phyloP scores from a whole-genome alignment of 805 yeast genomes.

The Monosporozyma solicola region DNA sequence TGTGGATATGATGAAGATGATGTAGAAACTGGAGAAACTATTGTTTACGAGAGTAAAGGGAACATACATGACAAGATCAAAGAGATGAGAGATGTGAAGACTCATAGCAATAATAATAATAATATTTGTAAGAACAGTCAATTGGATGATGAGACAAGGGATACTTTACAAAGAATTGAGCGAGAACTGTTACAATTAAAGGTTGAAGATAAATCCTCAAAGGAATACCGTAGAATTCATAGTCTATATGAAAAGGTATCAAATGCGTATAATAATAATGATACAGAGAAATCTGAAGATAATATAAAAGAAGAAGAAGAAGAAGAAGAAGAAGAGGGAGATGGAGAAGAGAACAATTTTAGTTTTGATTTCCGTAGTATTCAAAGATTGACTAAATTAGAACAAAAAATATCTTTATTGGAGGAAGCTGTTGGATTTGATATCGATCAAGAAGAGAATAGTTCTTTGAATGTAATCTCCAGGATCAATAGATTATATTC shows the following conservation, averaged over 20 bases:
- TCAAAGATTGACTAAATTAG: neutral
- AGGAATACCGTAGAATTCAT: neutral
- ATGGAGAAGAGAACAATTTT: neutral
- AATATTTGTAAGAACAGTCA: neutral
- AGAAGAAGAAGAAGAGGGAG: neutral
- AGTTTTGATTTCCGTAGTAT: neutral
- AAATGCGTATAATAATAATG: neutral
- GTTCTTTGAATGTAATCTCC: neutral
- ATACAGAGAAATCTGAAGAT: neutral
- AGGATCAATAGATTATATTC: neutral
- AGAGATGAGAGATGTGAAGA: neutral
- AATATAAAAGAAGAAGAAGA: neutral
- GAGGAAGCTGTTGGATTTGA: neutral
- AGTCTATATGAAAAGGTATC: neutral
- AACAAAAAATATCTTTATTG: neutral
- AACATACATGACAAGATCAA: neutral
- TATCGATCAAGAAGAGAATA: neutral
- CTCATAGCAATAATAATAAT: neutral
- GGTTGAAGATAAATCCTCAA: neutral
- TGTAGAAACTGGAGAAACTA: neutral
- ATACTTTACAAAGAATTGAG: neutral
- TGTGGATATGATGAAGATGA: neutral
- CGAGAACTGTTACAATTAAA: neutral
- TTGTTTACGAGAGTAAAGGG: neutral
- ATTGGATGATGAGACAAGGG: neutral